A percentile compares a stretch with the other conserved stretches of the same genome.
These are phyloP conservation scores for Quercus alba DNA, from an alignment of 306 rosid species.

Conservation along the genomic window DNA sequence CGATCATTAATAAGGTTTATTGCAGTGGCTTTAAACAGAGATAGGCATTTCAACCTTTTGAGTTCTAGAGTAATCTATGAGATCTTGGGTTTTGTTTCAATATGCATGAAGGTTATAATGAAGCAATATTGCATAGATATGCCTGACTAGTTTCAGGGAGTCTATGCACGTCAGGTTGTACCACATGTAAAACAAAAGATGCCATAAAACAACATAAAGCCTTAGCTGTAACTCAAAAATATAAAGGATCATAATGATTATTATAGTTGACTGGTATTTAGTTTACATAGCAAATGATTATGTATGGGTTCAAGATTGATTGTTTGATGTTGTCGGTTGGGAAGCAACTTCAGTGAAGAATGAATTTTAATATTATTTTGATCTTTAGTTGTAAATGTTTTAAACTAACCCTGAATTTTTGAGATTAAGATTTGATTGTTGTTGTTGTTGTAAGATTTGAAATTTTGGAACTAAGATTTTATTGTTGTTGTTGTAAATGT, in stretches of 20 bases:
- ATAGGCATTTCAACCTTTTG: background rate
- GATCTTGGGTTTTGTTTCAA: background rate
- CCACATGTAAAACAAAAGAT: slow-evolving; percentile 21
- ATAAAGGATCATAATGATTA: slow-evolving; percentile 6
- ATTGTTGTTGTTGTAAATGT: no score
- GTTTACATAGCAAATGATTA: slow-evolving; percentile 3
- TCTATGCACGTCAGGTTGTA: background rate
- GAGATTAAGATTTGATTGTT: no score
- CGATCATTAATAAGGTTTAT: background rate
- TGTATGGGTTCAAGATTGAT: background rate
- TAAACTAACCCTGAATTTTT: no score
- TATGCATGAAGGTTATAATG: background rate
- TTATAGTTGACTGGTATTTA: slow-evolving; percentile 3
- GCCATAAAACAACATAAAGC: slow-evolving; percentile 19
- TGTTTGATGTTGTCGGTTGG: no score
- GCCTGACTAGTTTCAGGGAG: background rate
- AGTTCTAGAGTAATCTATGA: background rate
- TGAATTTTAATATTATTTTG: no score
- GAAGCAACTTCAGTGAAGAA: no score
- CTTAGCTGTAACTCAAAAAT: slow-evolving; percentile 17
- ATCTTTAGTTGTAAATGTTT: no score
- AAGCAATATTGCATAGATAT: background rate
- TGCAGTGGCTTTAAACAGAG: background rate
- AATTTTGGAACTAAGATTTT: no score
- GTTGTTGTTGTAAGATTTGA: no score